phyloP scores from a whole-genome alignment of 495 filamentous ascomycete genomes.

The Podospora appendiculata region DNA sequence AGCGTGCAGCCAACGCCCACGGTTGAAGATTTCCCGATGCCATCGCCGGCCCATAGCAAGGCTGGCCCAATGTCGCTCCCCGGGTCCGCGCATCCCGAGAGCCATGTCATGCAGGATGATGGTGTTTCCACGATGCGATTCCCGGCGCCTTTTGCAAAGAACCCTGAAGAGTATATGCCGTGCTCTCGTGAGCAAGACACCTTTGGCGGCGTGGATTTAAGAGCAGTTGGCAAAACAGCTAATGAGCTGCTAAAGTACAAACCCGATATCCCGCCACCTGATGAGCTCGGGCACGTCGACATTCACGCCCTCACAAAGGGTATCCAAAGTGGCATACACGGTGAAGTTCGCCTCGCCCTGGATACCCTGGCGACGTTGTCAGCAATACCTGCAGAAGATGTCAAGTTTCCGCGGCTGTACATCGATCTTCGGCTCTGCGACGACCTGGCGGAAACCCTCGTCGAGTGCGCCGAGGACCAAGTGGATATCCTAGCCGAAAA shows the following conservation, averaged over 20 bases:
- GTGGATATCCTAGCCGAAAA: conserved; percentile 71
- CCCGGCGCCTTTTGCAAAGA: conserved; percentile 22
- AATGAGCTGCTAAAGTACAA: conserved; percentile 54
- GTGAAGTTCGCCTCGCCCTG: conserved; percentile 79
- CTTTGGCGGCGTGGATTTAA: conserved; percentile 58
- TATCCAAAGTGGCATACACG: conserved; percentile 84
- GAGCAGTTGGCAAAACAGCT: conserved; percentile 53
- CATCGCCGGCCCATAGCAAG: conserved; percentile 33
- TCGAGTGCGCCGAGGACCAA: conserved; percentile 88
- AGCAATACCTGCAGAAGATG: conserved; percentile 14
- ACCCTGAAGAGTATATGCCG: conserved; percentile 50
- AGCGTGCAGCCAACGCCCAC: conserved; percentile 32
- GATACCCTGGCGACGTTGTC: conserved; percentile 74
- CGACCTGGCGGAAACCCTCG: conserved; percentile 76
- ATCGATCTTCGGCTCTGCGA: conserved; percentile 65
- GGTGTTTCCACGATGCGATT: conserved; percentile 18
- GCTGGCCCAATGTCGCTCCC: conserved; percentile 26
- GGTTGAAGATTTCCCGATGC: conserved; percentile 31
- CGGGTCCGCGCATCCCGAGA: conserved; percentile 21
- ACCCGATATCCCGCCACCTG: conserved; percentile 64
- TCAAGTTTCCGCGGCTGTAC: conserved; percentile 26
- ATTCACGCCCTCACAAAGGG: conserved; percentile 87
- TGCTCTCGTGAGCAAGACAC: conserved; percentile 51
- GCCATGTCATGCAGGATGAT: conserved; percentile 18
- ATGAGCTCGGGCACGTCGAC: conserved; percentile 80